Base-by-base conservation (phyloP, 2,329 filamentous ascomycete species). In the Neonectria sp. region DNA sequence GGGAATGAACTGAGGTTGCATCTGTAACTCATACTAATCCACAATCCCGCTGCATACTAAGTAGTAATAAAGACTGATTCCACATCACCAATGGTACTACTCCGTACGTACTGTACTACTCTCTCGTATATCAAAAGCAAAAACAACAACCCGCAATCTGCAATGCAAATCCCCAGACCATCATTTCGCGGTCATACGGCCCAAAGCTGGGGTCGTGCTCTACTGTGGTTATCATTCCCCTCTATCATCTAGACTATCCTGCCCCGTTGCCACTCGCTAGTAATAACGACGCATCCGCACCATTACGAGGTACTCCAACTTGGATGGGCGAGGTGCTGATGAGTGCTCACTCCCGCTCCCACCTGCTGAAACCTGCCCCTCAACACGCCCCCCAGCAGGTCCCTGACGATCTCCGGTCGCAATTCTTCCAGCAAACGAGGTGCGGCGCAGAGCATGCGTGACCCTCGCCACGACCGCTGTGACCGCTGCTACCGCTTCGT, bases 281-380 rank as follows among this genome's bases (percentile, higher is more conserved):
- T 24, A 45, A 24, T 45, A 11, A 21, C 37, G 37, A 40, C 13
- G 40, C 40, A 43, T 21, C 40, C 40, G 17, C n/a, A 21, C n/a
- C n/a, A 43, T 21, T 43, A 11, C 33, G 33, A 35, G 11, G 48
- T 31, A 24, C 31, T 25, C n/a, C 29, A 37, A 35, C 31, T 25
- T 33, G 11, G 31, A 53, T 37, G 37, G 37, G 15, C 37, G 37
- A 45, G 9, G 53, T 49, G 33, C 31, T 33, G 9, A 27, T 40
- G 55, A n/a, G 48, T 17, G 27, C 40, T 53, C 52, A 29, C 51
- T 43, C 25, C 43, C 24, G 37, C 63, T 65, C 70, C 61, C 64
- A 51, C 68, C 65, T 45, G 63, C 71, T 75, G 73, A 75, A 75
- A 75, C 73, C 69, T 63, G 63, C 66, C 68, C 68, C 68, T 67